These are phyloP conservation scores for Penicillium argentinense DNA, from an alignment of 495 filamentous ascomycete species.

Conservation along the genomic window DNA sequence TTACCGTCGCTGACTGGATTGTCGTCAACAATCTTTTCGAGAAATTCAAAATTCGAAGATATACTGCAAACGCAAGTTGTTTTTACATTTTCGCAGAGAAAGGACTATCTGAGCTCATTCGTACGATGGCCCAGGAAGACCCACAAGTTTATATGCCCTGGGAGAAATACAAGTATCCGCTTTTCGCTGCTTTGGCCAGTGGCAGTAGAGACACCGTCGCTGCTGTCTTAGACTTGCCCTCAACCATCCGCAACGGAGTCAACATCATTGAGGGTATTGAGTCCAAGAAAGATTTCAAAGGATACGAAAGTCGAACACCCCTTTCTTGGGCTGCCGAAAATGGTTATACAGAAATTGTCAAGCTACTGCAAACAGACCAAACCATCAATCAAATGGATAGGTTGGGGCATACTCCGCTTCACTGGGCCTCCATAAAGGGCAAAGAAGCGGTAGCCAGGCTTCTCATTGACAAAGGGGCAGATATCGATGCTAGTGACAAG, in stretches of 20 bases:
- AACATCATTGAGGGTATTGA: conserved; percentile 10
- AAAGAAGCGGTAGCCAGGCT: background rate
- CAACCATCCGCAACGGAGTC: conserved; percentile 8
- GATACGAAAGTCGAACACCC: conserved; percentile 12
- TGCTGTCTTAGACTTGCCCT: conserved; percentile 25
- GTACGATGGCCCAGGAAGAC: conserved; percentile 13
- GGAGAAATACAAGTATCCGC: conserved; percentile 39
- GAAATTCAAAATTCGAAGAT: conserved; percentile 24
- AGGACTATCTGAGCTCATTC: conserved; percentile 39
- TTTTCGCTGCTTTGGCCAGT: conserved; percentile 44
- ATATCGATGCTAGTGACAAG: background rate
- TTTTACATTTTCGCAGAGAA: conserved; percentile 50
- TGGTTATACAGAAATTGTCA: conserved; percentile 11
- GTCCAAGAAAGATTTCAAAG: conserved; percentile 5
- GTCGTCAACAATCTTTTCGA: conserved; percentile 38
- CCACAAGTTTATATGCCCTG: conserved; percentile 27
- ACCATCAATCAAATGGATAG: background rate
- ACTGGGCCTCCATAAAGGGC: background rate
- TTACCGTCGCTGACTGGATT: conserved; percentile 38
- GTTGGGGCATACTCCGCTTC: background rate
- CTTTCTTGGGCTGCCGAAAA: conserved; percentile 22
- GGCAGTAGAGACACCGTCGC: conserved; percentile 20
- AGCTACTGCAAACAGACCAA: conserved; percentile 13
- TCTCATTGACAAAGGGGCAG: conserved; percentile 1
- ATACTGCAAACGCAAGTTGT: conserved; percentile 34